Base-by-base conservation (phyloP, 2,329 filamentous ascomycete genomes). In the Hypoxylon sp. region DNA sequence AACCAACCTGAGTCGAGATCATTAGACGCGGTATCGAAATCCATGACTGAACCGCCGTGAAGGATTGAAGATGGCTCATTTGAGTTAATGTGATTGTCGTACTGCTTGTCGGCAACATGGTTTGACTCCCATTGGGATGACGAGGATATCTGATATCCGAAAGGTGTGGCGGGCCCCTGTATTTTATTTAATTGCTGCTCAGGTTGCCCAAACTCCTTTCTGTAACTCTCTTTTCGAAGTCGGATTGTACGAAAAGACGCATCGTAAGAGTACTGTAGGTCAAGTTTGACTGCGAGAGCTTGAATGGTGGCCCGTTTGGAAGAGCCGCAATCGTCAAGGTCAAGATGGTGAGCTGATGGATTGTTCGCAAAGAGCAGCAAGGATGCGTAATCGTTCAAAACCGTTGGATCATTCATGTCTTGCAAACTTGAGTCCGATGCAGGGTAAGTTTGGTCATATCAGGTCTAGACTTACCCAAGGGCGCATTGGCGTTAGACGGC, bases 311-410 rank as follows among this genome's bases (percentile, higher is more conserved):
- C 48, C 24, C 67, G 62, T 26, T 54, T 71, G 3, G 59, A 63
- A 10, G 44, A 60, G 35, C 67, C 59, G 53, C 54, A 71, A 51
- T 54, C 17, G 24, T 59, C 52, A 24, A 71, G 53, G 14, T 69
- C 53, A 29, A 71, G 59, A 44, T 66, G 17, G 24, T 59, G 26
- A 33, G 54, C 58, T 6, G 58, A 69, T 26, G 68, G 68, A 35
- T 69, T 66, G 19, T 72, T 71, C 48, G 63, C 31, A 44, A 72
- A 72, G 17, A 72, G 57, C 29, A 69, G 53, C 22, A 71, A 44
- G 3, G 65, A 63, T 13, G 57, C 48, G 42, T 69, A 69, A n/a
- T 64, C 53, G 37, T 46, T 60, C 22, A 72, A 59, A 3, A 66
- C 60, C 22, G 29, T 42, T 29, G 65, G 65, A 17, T 71, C 54